These are phyloP conservation scores for Neurospora africana DNA, from an alignment of 495 filamentous ascomycete genomes.

Conservation along the genomic window DNA sequence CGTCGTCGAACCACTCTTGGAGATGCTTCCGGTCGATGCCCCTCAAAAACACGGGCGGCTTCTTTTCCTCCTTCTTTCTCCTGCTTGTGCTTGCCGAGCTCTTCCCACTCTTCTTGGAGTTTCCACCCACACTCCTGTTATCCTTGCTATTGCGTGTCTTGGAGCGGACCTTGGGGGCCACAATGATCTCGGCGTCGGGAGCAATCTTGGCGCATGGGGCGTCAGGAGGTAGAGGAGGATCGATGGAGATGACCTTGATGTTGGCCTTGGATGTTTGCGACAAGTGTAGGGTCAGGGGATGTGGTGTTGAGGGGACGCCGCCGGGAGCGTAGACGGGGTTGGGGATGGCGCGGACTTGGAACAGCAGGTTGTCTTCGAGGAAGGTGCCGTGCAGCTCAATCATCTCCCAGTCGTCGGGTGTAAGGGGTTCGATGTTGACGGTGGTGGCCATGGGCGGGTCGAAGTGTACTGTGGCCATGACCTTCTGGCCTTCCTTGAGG, in stretches of 20 bases:
- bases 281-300: conserved; percentile 84
- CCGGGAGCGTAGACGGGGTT: conserved; percentile 58
- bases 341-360: conserved; percentile 84
- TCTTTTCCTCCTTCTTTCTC: conserved; percentile 49
- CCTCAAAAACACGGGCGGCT: conserved; percentile 61
- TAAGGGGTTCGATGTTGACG: conserved; percentile 90
- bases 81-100: conserved; percentile 60
- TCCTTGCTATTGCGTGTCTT: conserved; percentile 41
- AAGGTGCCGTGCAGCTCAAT: conserved; percentile 95
- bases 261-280: conserved; percentile 93
- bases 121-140: conserved; percentile 60
- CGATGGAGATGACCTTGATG: conserved; percentile 70
- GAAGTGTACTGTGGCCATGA: conserved; percentile 59
- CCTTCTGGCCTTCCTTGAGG: conserved; percentile 74
- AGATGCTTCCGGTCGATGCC: conserved; percentile 59
- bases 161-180: conserved; percentile 69
- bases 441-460: conserved; percentile 86
- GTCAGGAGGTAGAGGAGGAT: conserved; percentile 55
- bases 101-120: conserved; percentile 59
- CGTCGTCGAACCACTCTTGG: conserved; percentile 62
- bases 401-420: conserved; percentile 95
- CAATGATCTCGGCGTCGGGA: conserved; percentile 89
- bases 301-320: conserved; percentile 37
- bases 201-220: conserved; percentile 83
- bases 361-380: conserved; percentile 83